Evolutionary conservation across 2,329 filamentous ascomycete genomes (phyloP).

Genomic region (Curvularia verruculosa): DNA sequence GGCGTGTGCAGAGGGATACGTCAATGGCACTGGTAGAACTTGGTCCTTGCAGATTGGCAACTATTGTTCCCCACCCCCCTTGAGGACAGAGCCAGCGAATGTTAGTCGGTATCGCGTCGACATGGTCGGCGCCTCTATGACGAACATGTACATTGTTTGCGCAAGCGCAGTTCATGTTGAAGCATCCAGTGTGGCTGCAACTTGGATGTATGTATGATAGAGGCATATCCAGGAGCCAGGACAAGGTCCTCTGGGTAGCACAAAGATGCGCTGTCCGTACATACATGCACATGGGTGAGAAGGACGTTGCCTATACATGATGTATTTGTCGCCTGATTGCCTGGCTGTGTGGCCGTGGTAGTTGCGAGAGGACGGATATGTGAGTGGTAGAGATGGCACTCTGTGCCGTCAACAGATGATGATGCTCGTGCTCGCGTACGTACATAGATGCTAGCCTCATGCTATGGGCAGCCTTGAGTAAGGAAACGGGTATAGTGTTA

Average conservation of each 20-base stretch:
- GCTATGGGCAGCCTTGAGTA: neutral
- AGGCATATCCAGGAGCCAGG: neutral
- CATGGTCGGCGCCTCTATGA: neutral
- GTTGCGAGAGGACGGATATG: neutral
- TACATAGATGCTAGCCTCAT: neutral
- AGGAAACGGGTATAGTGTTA: neutral
- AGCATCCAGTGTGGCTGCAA: neutral
- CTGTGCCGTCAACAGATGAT: neutral
- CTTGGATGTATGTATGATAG: neutral
- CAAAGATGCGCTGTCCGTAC: conserved; percentile 9
- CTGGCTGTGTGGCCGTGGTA: neutral
- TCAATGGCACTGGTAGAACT: neutral
- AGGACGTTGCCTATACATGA: neutral
- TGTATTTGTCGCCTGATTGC: neutral
- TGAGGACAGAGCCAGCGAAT: neutral
- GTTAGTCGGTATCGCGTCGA: neutral
- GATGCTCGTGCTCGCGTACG: neutral
- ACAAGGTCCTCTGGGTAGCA: conserved; percentile 1
- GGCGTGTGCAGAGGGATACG: neutral
- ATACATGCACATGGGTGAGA: neutral
- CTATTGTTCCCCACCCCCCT: neutral
- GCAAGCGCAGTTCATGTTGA: neutral
- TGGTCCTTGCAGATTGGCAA: neutral
- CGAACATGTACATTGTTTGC: neutral
- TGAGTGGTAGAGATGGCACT: neutral